These are phyloP conservation scores for Macaranga tanarius DNA, from an alignment of 441 rosid species.

Conservation along the genomic window DNA sequence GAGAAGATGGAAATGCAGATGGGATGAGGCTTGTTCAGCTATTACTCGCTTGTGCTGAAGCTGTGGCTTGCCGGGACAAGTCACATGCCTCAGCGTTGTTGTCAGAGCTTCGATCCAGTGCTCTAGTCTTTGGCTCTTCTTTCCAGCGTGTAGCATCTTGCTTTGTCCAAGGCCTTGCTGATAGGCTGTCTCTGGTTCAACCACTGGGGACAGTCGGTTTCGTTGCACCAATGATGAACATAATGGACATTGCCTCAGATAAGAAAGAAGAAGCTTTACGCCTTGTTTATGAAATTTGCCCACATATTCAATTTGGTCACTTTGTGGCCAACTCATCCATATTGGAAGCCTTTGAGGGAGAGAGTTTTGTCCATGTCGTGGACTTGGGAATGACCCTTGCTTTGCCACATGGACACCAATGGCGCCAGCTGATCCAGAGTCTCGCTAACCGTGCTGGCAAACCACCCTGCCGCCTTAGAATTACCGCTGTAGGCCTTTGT, in stretches of 20 bases:
- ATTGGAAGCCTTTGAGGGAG: conserved; percentile 87
- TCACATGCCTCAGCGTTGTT: conserved; percentile 46
- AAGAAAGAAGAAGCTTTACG: conserved; percentile 54
- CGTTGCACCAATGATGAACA: conserved; percentile 32
- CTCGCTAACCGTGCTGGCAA: conserved; percentile 43
- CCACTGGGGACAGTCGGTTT: conserved; percentile 44
- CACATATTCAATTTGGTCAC: conserved; percentile 58
- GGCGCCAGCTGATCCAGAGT: conserved; percentile 53
- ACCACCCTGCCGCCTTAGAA: conserved; percentile 42
- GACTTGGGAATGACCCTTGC: conserved; percentile 69
- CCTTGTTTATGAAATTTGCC: conserved; percentile 60
- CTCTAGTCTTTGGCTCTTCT: conserved; percentile 55
- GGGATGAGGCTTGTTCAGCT: conserved; percentile 57
- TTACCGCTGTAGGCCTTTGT: conserved; percentile 49
- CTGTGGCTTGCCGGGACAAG: conserved; percentile 67
- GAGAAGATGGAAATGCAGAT: conserved; percentile 34
- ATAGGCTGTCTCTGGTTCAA: conserved; percentile 47
- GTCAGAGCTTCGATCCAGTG: conserved; percentile 49
- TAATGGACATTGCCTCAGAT: conserved; percentile 38
- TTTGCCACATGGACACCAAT: conserved; percentile 53
- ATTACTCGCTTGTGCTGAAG: conserved; percentile 63
- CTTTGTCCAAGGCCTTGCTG: conserved; percentile 59
- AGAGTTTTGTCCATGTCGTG: conserved; percentile 58
- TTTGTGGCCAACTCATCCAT: conserved; percentile 52
- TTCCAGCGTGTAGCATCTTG: conserved; percentile 71